Conservation (phyloP, 768 basidiomycete genomes). For the Hygrocybe punicea region DNA sequence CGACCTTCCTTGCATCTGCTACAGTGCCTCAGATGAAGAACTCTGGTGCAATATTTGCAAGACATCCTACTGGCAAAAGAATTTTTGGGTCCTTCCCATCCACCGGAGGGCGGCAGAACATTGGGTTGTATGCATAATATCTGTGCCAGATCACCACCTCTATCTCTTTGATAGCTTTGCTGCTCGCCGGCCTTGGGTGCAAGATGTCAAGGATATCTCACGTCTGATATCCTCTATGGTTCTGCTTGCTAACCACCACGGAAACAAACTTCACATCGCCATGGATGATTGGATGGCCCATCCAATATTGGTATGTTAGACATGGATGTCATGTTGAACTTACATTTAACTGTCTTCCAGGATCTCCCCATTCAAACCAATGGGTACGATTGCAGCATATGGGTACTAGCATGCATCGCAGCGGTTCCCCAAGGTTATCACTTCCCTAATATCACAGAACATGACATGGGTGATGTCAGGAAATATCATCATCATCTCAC, state of each 20-base stretch:
- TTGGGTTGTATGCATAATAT: conserved; percentile 32
- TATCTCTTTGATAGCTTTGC: conserved; percentile 35
- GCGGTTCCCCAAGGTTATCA: conserved; percentile 18
- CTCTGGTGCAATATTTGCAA: conserved; percentile 20
- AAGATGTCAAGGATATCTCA: conserved; percentile 9
- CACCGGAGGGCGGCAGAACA: conserved; percentile 27
- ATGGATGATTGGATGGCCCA: conserved; percentile 15
- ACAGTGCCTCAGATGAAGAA: conserved; percentile 11
- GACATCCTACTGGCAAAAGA: conserved; percentile 29
- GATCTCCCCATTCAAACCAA: conserved; percentile 12
- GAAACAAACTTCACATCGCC: conserved; percentile 2
- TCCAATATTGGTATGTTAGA: conserved; percentile 2
- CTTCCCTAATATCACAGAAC: background rate
- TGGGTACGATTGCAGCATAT: conserved; percentile 21
- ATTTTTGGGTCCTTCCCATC: conserved; percentile 38
- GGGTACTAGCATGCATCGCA: conserved; percentile 22
- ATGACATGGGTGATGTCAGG: background rate
- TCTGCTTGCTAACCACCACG: conserved; percentile 7
- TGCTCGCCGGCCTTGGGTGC: conserved; percentile 2
- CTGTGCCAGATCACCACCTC: conserved; percentile 11
- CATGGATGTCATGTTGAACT: background rate
- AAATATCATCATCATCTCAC: background rate
- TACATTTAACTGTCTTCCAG: background rate
- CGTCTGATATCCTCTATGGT: conserved; percentile 9
- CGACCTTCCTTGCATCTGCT: conserved; percentile 17